Percentiles rank a stretch among this genome's conserved stretches.
Evolutionary conservation across 2,329 filamentous ascomycete genomes (phyloP).

Genomic region (Xylariales sp.): DNA sequence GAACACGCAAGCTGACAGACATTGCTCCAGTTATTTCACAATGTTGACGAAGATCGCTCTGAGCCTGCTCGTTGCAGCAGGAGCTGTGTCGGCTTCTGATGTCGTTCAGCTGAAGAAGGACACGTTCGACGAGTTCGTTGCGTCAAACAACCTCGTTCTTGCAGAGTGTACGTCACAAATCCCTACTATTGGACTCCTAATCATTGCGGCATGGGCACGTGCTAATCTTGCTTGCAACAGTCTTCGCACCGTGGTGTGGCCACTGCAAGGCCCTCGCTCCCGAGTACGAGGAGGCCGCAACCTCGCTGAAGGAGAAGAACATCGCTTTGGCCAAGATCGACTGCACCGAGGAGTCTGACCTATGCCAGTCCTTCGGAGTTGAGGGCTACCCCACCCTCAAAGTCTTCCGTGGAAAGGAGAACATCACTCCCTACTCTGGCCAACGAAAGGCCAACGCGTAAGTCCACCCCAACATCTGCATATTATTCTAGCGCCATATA

Average conservation of each 20-base stretch:
- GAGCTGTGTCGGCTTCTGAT: conserved; percentile 66
- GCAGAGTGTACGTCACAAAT: conserved; percentile 75
- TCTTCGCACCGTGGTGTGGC: conserved; percentile 95
- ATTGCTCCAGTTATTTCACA: conserved; percentile 11
- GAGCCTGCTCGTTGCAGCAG: conserved; percentile 51
- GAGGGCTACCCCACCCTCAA: conserved; percentile 99
- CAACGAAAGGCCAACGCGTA: conserved; percentile 79
- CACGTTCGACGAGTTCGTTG: conserved; percentile 82
- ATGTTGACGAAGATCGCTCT: conserved; percentile 37
- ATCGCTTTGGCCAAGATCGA: conserved; percentile 84
- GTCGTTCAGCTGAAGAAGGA: conserved; percentile 81
- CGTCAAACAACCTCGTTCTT: conserved; percentile 80
- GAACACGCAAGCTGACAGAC: too few species aligned
- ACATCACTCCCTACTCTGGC: conserved; percentile 77
- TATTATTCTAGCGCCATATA: too few species aligned
- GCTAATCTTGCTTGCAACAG: conserved; percentile 41
- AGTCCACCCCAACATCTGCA: conserved; percentile 25
- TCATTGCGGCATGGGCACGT: too few species aligned
- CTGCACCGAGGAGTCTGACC: conserved; percentile 89
- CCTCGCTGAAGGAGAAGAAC: conserved; percentile 79
- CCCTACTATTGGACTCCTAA: too few species aligned
- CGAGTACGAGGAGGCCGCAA: conserved; percentile 85
- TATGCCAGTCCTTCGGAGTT: conserved; percentile 85
- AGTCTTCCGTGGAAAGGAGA: conserved; percentile 90
- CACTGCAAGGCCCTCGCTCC: conserved; percentile 98